These are phyloP conservation scores for Tetrahymena thermophila DNA, from an alignment of 73 alveolate species.

Conservation along the genomic window DNA sequence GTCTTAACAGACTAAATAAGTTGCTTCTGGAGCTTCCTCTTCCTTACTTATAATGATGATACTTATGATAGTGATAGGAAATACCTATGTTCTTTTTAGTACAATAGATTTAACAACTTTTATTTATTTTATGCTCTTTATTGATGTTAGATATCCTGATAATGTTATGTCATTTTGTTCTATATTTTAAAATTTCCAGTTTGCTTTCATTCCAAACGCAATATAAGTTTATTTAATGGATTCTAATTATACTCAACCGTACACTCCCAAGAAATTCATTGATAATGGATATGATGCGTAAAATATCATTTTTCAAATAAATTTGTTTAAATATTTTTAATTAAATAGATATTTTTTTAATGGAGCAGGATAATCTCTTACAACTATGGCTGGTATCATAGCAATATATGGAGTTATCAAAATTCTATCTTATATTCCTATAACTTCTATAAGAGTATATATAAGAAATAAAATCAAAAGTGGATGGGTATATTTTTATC, in stretches of 20 bases:
- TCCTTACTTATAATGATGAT: background rate
- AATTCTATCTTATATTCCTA: background rate
- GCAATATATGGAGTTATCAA: background rate
- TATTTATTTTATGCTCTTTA: background rate
- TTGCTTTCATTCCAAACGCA: background rate
- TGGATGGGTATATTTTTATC: background rate
- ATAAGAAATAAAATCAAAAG: background rate
- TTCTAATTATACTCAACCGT: background rate
- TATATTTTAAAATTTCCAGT: background rate
- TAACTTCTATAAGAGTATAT: background rate
- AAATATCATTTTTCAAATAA: too few relatives aligned
- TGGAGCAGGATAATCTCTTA: background rate
- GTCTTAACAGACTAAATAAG: background rate
- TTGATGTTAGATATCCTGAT: background rate
- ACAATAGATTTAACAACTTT: background rate
- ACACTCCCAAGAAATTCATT: background rate
- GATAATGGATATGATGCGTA: background rate
- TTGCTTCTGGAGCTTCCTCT: background rate
- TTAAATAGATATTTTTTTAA: background rate
- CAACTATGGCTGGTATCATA: background rate
- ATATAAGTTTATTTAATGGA: background rate
- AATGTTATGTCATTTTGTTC: background rate
- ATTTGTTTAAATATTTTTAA: too few relatives aligned
- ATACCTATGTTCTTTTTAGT: background rate
- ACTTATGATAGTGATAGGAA: background rate